Evolutionary conservation across 306 rosid species (phyloP), one percentile per base, ranked within the genome.

Genomic region (Macrotyloma uniflorum): DNA sequence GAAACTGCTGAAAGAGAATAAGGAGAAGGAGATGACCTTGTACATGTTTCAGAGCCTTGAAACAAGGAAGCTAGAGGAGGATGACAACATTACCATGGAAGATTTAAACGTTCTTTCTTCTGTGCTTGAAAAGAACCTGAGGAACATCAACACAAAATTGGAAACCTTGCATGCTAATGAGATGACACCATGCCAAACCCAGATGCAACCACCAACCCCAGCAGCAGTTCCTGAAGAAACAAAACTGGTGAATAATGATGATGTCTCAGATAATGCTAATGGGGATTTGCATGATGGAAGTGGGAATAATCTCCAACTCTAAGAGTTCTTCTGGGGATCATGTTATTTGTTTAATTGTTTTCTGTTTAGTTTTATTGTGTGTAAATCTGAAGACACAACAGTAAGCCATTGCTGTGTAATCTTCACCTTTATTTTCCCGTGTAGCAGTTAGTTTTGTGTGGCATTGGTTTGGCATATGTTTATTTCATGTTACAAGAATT

Each of bases 31-130:
- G 74, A 80, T 49, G 43, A 42, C 36, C 2, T 24, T 68, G 32
- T n/a, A 65, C 42, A 83, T 83, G 86, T 55, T 64, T 19, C 42
- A 71, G 32, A 54, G 64, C 23, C 78, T 77, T 1, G 5, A 35
- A 30, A 69, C 69, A 0, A 78, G 79, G 16, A 70, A 28, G 26
- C 2, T 82, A 10, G 10, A 62, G 5, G 70, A 24, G 10, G 23
- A 43, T 4, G 32, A 70, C 0, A 71, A 71, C 10, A 53, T 82
- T 35, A 22, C 24, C 1, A 7, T 14, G 42, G 5, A 16, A 7
- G 82, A 82, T 77, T 40, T 82, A 15, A 76, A 70, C 67, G 82
- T 70, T 64, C 63, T 82, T 43, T 45, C 71, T 0, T 82, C 75
- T 45, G 24, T 82, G 15, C 67, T 82, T 28, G 82, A 82, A 3